Conservation (phyloP, 2,329 filamentous ascomycete genomes). For the Pseudohalonectria lignicola region DNA sequence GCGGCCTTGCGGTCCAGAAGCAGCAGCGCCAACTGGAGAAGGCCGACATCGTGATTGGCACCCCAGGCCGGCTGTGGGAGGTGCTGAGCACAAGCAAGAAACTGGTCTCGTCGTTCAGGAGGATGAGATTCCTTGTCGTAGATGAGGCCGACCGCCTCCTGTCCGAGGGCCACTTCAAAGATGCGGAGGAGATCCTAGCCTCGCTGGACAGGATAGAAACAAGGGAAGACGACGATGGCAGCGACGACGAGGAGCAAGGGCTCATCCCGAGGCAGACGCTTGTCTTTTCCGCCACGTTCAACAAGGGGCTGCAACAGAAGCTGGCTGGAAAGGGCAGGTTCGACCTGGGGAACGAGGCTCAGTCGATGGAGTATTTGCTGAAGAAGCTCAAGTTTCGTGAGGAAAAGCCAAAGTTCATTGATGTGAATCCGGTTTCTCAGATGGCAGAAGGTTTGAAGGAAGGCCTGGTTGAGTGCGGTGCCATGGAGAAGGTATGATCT, state of each 20-base stretch:
- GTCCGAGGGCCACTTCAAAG: conserved; percentile 90
- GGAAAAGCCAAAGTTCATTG: conserved; percentile 78
- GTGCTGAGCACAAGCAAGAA: conserved; percentile 68
- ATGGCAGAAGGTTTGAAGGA: conserved; percentile 83
- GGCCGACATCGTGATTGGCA: conserved; percentile 88
- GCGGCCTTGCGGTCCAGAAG: conserved; percentile 88
- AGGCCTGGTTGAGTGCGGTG: conserved; percentile 82
- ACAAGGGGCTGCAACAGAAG: conserved; percentile 84
- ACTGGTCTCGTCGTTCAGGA: conserved; percentile 58
- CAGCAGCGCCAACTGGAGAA: conserved; percentile 75
- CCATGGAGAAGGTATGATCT: conserved; percentile 75
- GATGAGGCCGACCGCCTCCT: conserved; percentile 91
- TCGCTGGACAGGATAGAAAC: conserved; percentile 66
- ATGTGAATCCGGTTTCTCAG: conserved; percentile 79
- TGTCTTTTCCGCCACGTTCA: conserved; percentile 94
- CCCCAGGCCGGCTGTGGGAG: conserved; percentile 90
- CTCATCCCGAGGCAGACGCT: conserved; percentile 62
- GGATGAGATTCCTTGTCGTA: conserved; percentile 73
- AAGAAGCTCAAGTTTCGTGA: conserved; percentile 82
- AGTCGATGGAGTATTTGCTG: conserved; percentile 87
- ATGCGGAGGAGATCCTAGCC: conserved; percentile 77
- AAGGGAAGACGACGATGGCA: conserved; percentile 36
- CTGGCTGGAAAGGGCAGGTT: conserved; percentile 65
- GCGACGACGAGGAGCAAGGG: conserved; percentile 34
- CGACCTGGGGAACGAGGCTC: conserved; percentile 58